Evolutionary conservation across 768 basidiomycete species (phyloP), one percentile per base, ranked within the genome.

Genomic region (Suillus alpinus): DNA sequence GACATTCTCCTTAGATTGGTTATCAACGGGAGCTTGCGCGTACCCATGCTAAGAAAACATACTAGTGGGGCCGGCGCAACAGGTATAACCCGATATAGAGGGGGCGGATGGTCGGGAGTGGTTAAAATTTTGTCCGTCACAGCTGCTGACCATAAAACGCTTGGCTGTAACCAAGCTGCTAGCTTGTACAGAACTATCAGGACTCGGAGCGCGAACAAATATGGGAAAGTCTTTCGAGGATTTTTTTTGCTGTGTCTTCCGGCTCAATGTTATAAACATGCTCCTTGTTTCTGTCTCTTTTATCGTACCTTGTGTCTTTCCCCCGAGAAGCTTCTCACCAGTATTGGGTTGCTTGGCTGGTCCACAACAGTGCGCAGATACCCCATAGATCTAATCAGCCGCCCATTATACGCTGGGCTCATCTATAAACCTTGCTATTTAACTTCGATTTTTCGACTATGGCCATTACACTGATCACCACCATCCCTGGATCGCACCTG

Each of bases 101-200:
- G n/a, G n/a, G n/a, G n/a, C n/a, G 8, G 85, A 87, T 62, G 84
- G 81, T 56, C 72, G 79, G 56, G 85, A 86, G 62, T 85, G 13
- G 85, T 84, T 84, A 40, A 65, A 37, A 7, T 23, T 7, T 31
- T 37, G 36, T 36, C 14, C 14, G 14, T 7, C 6, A 16, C 14
- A 47, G 14, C 46, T 47, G 14, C 23, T 47, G 6, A 7, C 23
- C 14, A 29, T 29, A 9, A 47, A 47, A 47, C 46, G 26, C 46
- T 47, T 47, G 47, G 18, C 16, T 49, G 47, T 31, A 50, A 50
- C 47, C 29, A 50, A 50, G 29, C 47, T 18, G 29, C 49, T 50
- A 50, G 29, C 49, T 29, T 49, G 47, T 10, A 31, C 41, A 12
- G 5, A 4, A 34, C 47, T 47, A 47, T 26, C 46, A 46, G 7